Evolutionary conservation across 768 basidiomycete species (phyloP), one percentile per base, ranked within the genome.

Genomic region (Leccinum sublutescens): DNA sequence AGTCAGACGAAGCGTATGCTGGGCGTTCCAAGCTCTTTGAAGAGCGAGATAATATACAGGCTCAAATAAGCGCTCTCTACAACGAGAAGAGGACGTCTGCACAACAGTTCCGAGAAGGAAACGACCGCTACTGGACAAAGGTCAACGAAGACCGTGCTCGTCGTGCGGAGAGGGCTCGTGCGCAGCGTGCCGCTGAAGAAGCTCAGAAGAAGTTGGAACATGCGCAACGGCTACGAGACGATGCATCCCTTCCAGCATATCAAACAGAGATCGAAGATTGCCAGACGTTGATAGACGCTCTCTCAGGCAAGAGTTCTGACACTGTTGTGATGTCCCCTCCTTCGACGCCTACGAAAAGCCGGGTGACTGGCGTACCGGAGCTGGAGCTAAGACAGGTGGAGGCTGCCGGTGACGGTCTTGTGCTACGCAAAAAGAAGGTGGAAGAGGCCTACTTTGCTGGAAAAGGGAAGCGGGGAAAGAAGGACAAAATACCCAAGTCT

Each of bases 181-280:
- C 82, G 50, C 90, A 92, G 73, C 87, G 86, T 57, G 87, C 81
- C 19, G 89, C 82, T 23, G 87, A 88, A 69, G 94, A 94, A 70
- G 80, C 85, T 31, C 81, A 84, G 68, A 93, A 90, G 79, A 89
- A 85, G 71, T 77, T 87, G 74, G 93, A 94, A 70, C 80, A 88
- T 59, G 88, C 85, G 10, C 83, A 89, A 64, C 87, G 85, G 40
- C 73, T 98, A 50, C 86, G 90, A 54, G 97, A 99, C 60, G 95
- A 98, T 71, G 97, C 97, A 23, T 85, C 87, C 59, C 69, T 81
- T 23, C 95, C 97, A 27, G 97, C 97, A 0, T 98, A 84, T 81
- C 91, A 93, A 68, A 81, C 86, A 55, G 86, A 98, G 72, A 94
- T 99, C 67, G 93, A 98, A 78, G 97, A 98, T 72, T 98, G 95